Conservation (phyloP, 331 rosid species). For the Cydonia oblonga region DNA sequence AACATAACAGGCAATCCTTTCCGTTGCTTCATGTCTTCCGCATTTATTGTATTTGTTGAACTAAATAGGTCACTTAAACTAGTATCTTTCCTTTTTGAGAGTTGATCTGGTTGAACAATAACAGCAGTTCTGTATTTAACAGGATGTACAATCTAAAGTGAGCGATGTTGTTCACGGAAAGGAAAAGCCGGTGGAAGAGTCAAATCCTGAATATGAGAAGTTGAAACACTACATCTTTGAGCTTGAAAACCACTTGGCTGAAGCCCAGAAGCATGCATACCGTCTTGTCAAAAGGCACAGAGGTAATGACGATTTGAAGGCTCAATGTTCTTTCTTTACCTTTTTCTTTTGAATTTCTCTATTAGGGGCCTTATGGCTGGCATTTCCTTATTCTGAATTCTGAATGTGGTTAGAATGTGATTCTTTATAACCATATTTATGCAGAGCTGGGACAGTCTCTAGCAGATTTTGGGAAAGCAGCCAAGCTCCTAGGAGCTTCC, state of each 20-base stretch:
- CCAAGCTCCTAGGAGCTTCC: constrained; percentile 81
- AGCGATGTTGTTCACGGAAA: constrained; percentile 96
- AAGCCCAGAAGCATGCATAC: constrained; percentile 97
- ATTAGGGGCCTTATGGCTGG: background rate
- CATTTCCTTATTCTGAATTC: background rate
- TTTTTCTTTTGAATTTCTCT: background rate
- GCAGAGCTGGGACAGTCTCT: constrained; percentile 93
- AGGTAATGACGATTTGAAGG: constrained; percentile 38
- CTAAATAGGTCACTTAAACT: background rate
- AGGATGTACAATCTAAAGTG: constrained; percentile 95
- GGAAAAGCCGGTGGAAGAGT: constrained; percentile 96
- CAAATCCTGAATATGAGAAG: constrained; percentile 85
- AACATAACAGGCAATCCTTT: constrained; percentile 5
- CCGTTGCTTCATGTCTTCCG: background rate
- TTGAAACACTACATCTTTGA: constrained; percentile 84
- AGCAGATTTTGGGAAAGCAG: constrained; percentile 88
- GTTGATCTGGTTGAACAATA: background rate
- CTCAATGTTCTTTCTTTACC: background rate
- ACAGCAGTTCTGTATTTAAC: constrained; percentile 16
- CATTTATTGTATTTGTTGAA: background rate
- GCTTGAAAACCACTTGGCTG: constrained; percentile 90
- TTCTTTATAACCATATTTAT: constrained; percentile 3
- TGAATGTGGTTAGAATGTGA: background rate
- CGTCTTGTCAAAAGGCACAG: constrained; percentile 97
- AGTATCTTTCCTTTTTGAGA: background rate